Percentiles rank a stretch among this genome's conserved stretches.
Conservation (phyloP, 768 basidiomycete species). For the Kwoniella heveanensis region DNA sequence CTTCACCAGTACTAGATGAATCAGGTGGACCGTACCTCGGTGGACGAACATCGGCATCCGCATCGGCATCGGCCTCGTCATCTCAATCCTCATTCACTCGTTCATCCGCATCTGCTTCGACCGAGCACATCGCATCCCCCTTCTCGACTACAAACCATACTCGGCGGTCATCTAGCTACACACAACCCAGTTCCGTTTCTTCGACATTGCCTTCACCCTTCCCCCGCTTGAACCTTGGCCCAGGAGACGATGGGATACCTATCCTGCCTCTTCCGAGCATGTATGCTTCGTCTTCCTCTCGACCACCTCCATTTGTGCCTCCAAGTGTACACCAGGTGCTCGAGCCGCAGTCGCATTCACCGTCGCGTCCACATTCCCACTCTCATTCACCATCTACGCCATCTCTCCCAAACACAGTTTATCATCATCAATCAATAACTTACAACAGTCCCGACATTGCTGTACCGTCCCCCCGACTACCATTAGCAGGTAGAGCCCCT, state of each 20-base stretch:
- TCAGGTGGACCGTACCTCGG: background rate
- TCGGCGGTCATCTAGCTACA: conserved; percentile 11
- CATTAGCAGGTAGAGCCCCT: background rate
- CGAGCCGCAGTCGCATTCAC: conserved; percentile 2
- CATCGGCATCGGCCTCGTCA: conserved; percentile 1
- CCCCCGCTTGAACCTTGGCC: conserved; percentile 8
- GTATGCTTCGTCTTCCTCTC: conserved; percentile 1
- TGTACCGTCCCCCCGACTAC: background rate
- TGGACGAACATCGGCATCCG: background rate
- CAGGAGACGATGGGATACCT: conserved; percentile 30
- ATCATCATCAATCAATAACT: background rate
- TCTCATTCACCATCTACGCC: background rate
- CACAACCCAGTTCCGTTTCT: conserved; percentile 14
- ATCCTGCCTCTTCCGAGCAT: conserved; percentile 24
- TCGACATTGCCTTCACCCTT: conserved; percentile 13
- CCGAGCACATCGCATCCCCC: background rate
- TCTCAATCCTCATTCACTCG: background rate
- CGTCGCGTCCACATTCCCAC: background rate
- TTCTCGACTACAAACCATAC: conserved; percentile 4
- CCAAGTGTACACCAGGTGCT: conserved; percentile 24
- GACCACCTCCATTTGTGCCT: conserved; percentile 10
- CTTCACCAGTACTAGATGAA: background rate
- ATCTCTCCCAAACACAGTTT: background rate
- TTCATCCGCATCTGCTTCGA: conserved; percentile 4
- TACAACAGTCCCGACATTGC: background rate